Evolutionary conservation across 768 basidiomycete species (phyloP).

Genomic region (Leccinum uliginosum): DNA sequence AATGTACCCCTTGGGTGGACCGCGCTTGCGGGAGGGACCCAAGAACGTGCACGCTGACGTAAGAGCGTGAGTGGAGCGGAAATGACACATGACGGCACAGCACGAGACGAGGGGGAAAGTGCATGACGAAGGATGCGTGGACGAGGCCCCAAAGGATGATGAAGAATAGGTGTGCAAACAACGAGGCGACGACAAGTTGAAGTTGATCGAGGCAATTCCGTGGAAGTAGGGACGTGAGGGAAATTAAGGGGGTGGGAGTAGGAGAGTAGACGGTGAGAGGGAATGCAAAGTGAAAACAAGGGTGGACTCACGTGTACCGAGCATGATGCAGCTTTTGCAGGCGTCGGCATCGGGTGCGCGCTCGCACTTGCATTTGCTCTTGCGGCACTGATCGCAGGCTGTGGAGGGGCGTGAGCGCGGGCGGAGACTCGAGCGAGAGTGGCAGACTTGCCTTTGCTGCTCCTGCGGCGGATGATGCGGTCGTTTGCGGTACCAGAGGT

Average conservation of each 20-base stretch:
- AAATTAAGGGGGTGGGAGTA: constrained; percentile 3
- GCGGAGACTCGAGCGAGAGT: background rate
- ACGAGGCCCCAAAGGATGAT: background rate
- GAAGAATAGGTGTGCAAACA: background rate
- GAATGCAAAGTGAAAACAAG: background rate
- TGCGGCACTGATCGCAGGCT: constrained; percentile 89
- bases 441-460: constrained; percentile 61
- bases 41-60: constrained; percentile 68
- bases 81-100: background rate
- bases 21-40: constrained; percentile 76
- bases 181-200: constrained; percentile 8
- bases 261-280: constrained; percentile 4
- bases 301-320: constrained; percentile 58
- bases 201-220: constrained; percentile 2
- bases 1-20: constrained; percentile 92
- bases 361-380: constrained; percentile 89
- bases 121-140: constrained; percentile 11
- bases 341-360: constrained; percentile 53
- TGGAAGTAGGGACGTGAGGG: too few species aligned
- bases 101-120: background rate
- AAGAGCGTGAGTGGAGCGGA: constrained; percentile 2
- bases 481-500: constrained; percentile 29
- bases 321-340: constrained; percentile 73
- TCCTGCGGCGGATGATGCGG: constrained; percentile 61
- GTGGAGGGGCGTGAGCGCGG: background rate